Evolutionary conservation across 257 asterid genomes (phyloP).

Genomic region (Fraxinus cuspidata): DNA sequence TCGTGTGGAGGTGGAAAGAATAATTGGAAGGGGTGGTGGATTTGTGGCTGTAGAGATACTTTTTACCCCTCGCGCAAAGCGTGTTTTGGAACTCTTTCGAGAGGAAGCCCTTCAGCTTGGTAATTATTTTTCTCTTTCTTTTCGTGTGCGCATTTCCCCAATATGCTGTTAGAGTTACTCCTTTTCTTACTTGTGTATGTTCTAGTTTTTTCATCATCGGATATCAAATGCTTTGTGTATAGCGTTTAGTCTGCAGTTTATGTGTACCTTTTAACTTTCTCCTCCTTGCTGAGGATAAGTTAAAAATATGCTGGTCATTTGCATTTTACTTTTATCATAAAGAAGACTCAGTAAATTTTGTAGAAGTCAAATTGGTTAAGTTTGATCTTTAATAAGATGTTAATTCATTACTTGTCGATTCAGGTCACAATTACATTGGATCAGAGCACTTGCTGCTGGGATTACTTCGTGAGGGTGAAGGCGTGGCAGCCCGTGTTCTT

Average conservation of each 20-base stretch:
- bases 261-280: background rate
- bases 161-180: slow-evolving; percentile 2
- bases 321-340: background rate
- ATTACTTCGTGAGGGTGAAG: slow-evolving; percentile 97
- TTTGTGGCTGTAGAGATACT: slow-evolving; percentile 98
- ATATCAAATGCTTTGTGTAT: background rate
- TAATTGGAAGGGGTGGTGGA: slow-evolving; percentile 96
- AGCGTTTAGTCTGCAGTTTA: background rate
- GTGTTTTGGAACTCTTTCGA: slow-evolving; percentile 82
- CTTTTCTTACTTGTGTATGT: slow-evolving; percentile 17
- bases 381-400: slow-evolving; percentile 7
- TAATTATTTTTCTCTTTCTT: slow-evolving; percentile 27
- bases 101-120: slow-evolving; percentile 99
- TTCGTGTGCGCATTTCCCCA: background rate
- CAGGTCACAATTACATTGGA: slow-evolving; percentile 98
- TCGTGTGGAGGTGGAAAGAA: slow-evolving; percentile 96
- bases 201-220: slow-evolving; percentile 10
- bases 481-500: slow-evolving; percentile 97
- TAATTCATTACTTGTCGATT: slow-evolving; percentile 19
- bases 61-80: slow-evolving; percentile 93
- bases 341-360: background rate
- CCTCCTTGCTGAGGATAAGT: background rate
- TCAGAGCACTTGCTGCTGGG: slow-evolving; percentile 96
- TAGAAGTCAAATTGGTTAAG: background rate
- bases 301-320: background rate